Evolutionary conservation across 768 basidiomycete species (phyloP).

Genomic region (Leucocoprinus sp.): DNA sequence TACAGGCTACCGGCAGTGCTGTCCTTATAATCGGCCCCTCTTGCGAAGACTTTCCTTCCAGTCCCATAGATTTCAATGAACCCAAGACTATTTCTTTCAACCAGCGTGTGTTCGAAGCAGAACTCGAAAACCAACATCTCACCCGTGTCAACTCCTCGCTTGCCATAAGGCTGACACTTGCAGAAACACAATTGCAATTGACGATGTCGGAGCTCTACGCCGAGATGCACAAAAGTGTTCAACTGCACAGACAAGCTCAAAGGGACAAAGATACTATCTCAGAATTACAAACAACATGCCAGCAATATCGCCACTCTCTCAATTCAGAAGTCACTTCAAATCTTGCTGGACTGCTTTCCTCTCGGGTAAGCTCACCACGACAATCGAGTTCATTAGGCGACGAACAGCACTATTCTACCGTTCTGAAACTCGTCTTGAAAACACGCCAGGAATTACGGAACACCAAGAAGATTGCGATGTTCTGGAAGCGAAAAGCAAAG

Average conservation of each 20-base stretch:
- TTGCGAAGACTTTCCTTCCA: not conserved
- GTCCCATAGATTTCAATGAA: not conserved
- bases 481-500: constrained; percentile 1
- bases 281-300: not conserved
- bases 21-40: not conserved
- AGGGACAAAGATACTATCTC: not conserved
- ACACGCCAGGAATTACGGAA: not conserved
- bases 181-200: not conserved
- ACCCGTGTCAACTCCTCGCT: not conserved
- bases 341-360: not conserved
- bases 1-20: not conserved
- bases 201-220: not conserved
- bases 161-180: not conserved
- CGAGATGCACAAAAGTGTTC: not conserved
- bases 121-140: not conserved
- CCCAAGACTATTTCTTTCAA: not conserved
- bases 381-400: too few species aligned
- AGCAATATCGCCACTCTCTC: not conserved
- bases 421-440: not conserved
- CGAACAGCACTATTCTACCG: not conserved
- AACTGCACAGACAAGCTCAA: not conserved
- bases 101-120: not conserved
- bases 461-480: not conserved
- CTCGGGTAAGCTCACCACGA: not conserved
- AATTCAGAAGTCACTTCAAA: not conserved